Percentiles rank a stretch among this genome's conserved stretches.
Evolutionary conservation across 2,329 filamentous ascomycete species (phyloP).

Genomic region (Fonsecaea pugnacius): DNA sequence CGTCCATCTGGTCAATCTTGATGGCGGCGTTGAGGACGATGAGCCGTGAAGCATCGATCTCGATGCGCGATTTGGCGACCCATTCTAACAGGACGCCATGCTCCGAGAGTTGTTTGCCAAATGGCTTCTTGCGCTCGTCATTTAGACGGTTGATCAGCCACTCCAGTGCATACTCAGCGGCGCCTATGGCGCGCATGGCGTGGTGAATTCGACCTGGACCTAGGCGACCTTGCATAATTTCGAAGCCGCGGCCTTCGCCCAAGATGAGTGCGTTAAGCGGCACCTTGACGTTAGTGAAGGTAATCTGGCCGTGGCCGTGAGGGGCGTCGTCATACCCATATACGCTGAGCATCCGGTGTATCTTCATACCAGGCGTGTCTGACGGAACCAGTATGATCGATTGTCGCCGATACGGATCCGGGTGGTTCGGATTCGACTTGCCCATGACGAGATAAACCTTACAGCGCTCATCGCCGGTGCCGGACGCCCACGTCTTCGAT

Average conservation of each 20-base stretch:
- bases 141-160: conserved; percentile 95
- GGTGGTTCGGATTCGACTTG: conserved; percentile 78
- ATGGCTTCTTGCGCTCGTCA: conserved; percentile 86
- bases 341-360: conserved; percentile 89
- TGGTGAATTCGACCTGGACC: conserved; percentile 97
- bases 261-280: conserved; percentile 81
- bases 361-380: conserved; percentile 78
- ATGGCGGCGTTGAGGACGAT: conserved; percentile 92
- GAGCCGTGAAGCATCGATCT: conserved; percentile 89
- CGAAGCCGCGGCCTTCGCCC: conserved; percentile 90
- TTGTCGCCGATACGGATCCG: conserved; percentile 83
- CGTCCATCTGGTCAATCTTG: conserved; percentile 86
- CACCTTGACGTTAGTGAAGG: conserved; percentile 86
- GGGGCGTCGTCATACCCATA: conserved; percentile 99
- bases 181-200: conserved; percentile 92
- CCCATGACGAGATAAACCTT: conserved; percentile 96
- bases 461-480: conserved; percentile 90
- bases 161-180: conserved; percentile 86
- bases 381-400: conserved; percentile 89
- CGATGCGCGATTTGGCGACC: conserved; percentile 87
- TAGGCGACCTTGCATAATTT: conserved; percentile 96
- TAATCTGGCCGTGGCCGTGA: conserved; percentile 92
- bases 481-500: conserved; percentile 98
- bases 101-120: conserved; percentile 81
- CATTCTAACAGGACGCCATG: conserved; percentile 96